These are phyloP conservation scores for Fraxinus platypoda DNA, from an alignment of 305 asterid species.

Conservation along the genomic window DNA sequence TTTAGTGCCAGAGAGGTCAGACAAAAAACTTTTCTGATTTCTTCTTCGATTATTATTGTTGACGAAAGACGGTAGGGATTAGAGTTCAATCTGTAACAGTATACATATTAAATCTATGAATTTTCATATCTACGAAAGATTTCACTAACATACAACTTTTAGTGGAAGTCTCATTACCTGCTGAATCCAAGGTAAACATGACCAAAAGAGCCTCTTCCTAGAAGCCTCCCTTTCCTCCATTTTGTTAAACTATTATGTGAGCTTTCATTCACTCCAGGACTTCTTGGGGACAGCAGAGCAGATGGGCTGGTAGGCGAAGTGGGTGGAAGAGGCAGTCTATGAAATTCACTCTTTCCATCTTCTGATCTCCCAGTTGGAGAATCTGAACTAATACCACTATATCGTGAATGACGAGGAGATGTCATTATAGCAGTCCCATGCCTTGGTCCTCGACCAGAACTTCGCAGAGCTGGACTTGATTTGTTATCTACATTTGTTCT, in stretches of 20 bases:
- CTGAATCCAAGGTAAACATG: conserved; percentile 97
- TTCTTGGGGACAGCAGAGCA: conserved; percentile 68
- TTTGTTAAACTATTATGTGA: conserved; percentile 46
- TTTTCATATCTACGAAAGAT: not conserved
- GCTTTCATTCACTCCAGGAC: conserved; percentile 54
- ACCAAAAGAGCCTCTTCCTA: conserved; percentile 98
- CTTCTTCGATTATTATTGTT: not conserved
- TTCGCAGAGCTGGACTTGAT: conserved; percentile 56
- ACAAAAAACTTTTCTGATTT: not conserved
- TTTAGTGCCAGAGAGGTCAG: not conserved
- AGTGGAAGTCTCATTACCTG: conserved; percentile 48
- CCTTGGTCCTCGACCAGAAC: conserved; percentile 75
- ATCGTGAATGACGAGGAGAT: conserved; percentile 74
- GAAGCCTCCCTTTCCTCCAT: conserved; percentile 96
- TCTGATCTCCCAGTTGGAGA: conserved; percentile 53
- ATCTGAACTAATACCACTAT: conserved; percentile 56
- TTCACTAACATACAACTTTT: not conserved
- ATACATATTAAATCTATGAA: not conserved
- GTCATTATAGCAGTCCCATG: conserved; percentile 40
- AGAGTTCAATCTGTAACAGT: not conserved
- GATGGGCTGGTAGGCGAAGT: conserved; percentile 77
- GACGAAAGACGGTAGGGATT: not conserved
- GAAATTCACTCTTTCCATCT: conserved; percentile 65
- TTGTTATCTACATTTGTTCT: conserved; percentile 67
- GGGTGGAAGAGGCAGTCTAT: conserved; percentile 90